Evolutionary conservation across 768 basidiomycete species (phyloP).

Genomic region (Dendrothele bispora): DNA sequence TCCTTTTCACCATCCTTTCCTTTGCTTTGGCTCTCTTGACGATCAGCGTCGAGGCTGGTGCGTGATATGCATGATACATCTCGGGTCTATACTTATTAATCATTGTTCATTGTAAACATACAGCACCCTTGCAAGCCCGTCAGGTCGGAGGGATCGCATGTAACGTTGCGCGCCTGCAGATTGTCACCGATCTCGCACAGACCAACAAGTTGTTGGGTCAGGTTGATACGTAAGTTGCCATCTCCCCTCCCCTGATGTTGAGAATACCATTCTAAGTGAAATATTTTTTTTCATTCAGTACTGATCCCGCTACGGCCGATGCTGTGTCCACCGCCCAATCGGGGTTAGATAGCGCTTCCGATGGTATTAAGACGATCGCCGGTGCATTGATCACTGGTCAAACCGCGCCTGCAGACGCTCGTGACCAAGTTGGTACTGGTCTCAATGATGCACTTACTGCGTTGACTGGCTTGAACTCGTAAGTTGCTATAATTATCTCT

Average conservation of each 20-base stretch:
- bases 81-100: no score
- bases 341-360: conserved; percentile 4
- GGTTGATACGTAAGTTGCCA: no score
- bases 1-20: no score
- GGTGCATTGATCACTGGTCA: conserved; percentile 3
- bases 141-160: conserved; percentile 29
- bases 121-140: no score
- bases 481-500: background rate
- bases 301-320: conserved; percentile 2
- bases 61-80: no score
- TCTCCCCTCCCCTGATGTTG: no score
- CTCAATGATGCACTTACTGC: conserved; percentile 2
- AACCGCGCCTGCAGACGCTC: conserved; percentile 6
- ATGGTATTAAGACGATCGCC: conserved; percentile 11
- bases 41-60: no score
- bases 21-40: no score
- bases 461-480: conserved; percentile 5
- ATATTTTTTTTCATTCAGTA: background rate
- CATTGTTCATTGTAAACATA: no score
- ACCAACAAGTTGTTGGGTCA: conserved; percentile 10
- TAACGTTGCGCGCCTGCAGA: conserved; percentile 30
- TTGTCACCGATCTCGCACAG: conserved; percentile 21
- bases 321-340: conserved; percentile 1
- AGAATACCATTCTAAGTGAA: no score
- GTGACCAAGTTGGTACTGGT: conserved; percentile 1